Evolutionary conservation across 805 yeast species (phyloP), one percentile per base, ranked within the genome.

Genomic region (Teunomyces atbi): DNA sequence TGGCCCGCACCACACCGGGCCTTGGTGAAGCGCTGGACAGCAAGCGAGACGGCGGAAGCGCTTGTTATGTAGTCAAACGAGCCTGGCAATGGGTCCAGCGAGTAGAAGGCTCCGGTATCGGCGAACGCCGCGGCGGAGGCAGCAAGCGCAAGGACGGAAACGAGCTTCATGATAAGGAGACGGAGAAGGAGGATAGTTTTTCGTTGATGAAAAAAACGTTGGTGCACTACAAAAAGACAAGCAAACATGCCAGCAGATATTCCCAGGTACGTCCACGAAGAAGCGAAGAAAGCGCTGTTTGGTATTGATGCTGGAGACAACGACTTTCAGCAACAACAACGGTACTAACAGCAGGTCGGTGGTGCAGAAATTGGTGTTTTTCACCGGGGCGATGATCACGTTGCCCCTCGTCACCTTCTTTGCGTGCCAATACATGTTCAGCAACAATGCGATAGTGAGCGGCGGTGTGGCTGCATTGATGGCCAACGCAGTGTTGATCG

Each of bases 381-480:
- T 84, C 73, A 86, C 95, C 11, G 84, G 75, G 5, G 82, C 87
- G 47, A 87, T 87, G 94, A 81, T 87, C 44, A 65, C 78, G 19
- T 73, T 82, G 41, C 95, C 95, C 19, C 57, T 87, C 51, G 44
- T 76, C 21, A 69, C 85, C 1, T 87, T 87, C 64, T 87, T 87
- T 61, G 49, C 66, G 1, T 62, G 74, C 12, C 84, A 81, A 53
- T 74, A 73, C 54, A 47, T 71, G 15, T 64, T 68, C 48, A 60
- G 56, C 44, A 73, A 70, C 40, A 86, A 79, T 56, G 78, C 90
- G 1, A 64, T 86, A 11, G 68, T 84, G 10, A 82, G 89, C 42
- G 95, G 95, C 35, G 94, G 94, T 2, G 59, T 83, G n/a, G 89
- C 91, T 30, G 94, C 94, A 2, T 71, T 80, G 13, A 79, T 79